Percentiles rank a stretch among this genome's conserved stretches.
phyloP scores from a whole-genome alignment of 129 eudicot genomes.

The Escallonia herrerae region DNA sequence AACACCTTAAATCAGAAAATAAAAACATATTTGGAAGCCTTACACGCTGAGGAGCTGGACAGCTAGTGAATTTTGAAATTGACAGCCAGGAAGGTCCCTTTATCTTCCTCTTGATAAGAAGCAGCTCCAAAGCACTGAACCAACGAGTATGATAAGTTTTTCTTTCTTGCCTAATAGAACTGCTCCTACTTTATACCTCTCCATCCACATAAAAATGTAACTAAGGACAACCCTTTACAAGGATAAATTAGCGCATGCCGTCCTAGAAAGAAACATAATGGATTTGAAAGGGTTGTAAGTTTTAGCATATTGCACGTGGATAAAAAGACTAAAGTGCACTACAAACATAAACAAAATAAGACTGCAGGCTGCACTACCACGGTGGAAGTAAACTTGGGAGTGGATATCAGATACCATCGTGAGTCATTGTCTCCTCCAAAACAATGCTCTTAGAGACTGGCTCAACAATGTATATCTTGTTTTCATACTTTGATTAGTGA shows the following conservation, averaged over 20 bases:
- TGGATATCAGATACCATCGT: too few relatives aligned
- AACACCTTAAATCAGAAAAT: neutral
- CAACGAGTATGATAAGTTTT: conserved; percentile 6
- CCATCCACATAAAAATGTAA: neutral
- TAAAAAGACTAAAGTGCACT: too few relatives aligned
- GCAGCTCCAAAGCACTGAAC: conserved; percentile 82
- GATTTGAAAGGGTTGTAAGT: neutral
- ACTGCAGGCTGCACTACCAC: too few relatives aligned
- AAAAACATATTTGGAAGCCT: conserved; percentile 23
- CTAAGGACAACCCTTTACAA: neutral
- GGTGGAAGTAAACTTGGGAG: too few relatives aligned
- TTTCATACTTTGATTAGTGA: too few relatives aligned
- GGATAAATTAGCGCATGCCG: neutral
- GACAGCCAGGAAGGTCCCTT: conserved; percentile 97
- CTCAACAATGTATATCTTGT: too few relatives aligned
- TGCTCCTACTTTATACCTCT: neutral
- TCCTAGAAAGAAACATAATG: neutral
- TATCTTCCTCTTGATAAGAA: conserved; percentile 85
- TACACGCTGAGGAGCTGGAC: conserved; percentile 68
- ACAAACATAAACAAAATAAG: too few relatives aligned
- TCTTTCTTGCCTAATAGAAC: neutral
- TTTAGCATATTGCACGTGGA: too few relatives aligned
- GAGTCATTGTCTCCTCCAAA: too few relatives aligned
- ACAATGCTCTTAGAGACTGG: too few relatives aligned
- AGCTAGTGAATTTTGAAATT: conserved; percentile 60